phyloP scores from a whole-genome alignment of 2,329 filamentous ascomycete species.

The Cladosporium austrohemisphaericum region DNA sequence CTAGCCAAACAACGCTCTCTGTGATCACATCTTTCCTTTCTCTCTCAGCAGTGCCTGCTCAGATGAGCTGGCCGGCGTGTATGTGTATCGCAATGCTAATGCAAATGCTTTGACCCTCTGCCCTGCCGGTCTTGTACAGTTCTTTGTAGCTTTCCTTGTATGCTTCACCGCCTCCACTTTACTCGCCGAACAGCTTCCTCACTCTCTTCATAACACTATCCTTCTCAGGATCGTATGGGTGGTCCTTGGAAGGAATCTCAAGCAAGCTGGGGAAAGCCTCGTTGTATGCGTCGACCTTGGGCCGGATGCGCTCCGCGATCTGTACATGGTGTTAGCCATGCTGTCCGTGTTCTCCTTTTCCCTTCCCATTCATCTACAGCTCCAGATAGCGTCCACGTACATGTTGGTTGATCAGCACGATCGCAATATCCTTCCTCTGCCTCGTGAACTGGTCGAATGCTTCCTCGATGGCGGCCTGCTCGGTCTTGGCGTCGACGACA shows the following conservation, averaged over 20 bases:
- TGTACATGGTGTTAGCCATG: constrained; percentile 36
- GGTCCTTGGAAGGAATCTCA: constrained; percentile 97
- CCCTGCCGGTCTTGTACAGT: background rate
- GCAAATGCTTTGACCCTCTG: too few relatives aligned
- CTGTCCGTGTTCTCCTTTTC: background rate
- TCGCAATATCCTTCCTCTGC: constrained; percentile 92
- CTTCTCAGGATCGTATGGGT: constrained; percentile 98
- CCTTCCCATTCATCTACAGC: too few relatives aligned
- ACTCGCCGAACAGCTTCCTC: constrained; percentile 68
- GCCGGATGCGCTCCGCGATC: constrained; percentile 91
- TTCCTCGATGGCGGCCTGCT: constrained; percentile 79
- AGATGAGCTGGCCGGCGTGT: too few relatives aligned
- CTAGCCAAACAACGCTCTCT: background rate
- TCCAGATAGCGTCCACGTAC: constrained; percentile 48
- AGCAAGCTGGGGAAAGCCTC: constrained; percentile 94
- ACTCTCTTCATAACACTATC: constrained; percentile 94
- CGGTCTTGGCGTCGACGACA: constrained; percentile 91
- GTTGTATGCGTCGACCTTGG: constrained; percentile 85
- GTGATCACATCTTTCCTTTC: too few relatives aligned
- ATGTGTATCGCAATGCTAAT: background rate
- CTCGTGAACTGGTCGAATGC: constrained; percentile 87
- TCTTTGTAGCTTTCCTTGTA: background rate
- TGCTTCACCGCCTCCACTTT: constrained; percentile 9
- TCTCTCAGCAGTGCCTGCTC: too few relatives aligned
- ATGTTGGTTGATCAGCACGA: constrained; percentile 96